Percentiles rank a stretch among this genome's conserved stretches.
Evolutionary conservation across 805 yeast species (phyloP).

Genomic region (Wickerhamomyces rabaulensis): DNA sequence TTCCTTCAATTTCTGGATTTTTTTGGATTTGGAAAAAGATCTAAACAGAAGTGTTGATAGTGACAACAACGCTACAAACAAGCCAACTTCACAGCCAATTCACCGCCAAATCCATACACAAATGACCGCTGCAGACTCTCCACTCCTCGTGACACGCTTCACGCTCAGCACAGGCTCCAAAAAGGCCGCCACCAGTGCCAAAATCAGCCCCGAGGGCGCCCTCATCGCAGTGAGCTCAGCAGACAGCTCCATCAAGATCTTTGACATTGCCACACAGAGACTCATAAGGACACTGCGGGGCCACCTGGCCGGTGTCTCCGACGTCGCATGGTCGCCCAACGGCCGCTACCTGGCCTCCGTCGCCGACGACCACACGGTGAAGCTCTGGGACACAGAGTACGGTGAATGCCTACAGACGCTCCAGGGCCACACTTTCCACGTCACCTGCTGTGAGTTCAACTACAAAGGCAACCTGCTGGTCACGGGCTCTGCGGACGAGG

Average conservation of each 20-base stretch:
- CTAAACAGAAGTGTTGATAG: not conserved
- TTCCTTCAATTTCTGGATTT: not conserved
- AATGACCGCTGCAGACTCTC: not conserved
- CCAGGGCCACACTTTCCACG: slow-evolving; percentile 79
- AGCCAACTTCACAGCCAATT: too few relatives aligned
- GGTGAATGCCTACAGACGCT: slow-evolving; percentile 43
- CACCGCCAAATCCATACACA: not conserved
- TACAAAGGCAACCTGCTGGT: slow-evolving; percentile 72
- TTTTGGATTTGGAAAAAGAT: not conserved
- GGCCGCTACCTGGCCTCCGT: slow-evolving; percentile 71
- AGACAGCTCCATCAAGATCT: slow-evolving; percentile 54
- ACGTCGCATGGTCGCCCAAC: slow-evolving; percentile 74
- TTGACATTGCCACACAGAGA: slow-evolving; percentile 39
- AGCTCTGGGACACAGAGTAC: slow-evolving; percentile 59
- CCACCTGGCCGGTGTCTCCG: slow-evolving; percentile 70
- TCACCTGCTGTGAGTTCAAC: slow-evolving; percentile 65
- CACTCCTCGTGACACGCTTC: not conserved
- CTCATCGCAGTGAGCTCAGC: slow-evolving; percentile 54
- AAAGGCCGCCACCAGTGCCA: slow-evolving; percentile 36
- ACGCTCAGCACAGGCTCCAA: not conserved
- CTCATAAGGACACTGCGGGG: slow-evolving; percentile 37
- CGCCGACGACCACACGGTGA: slow-evolving; percentile 77
- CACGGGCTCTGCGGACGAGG: slow-evolving; percentile 87
- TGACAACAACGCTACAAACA: not conserved
- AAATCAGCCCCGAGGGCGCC: slow-evolving; percentile 57